These are phyloP conservation scores for Aspergillus flavus DNA, from an alignment of 2,329 filamentous ascomycete species.

Conservation along the genomic window DNA sequence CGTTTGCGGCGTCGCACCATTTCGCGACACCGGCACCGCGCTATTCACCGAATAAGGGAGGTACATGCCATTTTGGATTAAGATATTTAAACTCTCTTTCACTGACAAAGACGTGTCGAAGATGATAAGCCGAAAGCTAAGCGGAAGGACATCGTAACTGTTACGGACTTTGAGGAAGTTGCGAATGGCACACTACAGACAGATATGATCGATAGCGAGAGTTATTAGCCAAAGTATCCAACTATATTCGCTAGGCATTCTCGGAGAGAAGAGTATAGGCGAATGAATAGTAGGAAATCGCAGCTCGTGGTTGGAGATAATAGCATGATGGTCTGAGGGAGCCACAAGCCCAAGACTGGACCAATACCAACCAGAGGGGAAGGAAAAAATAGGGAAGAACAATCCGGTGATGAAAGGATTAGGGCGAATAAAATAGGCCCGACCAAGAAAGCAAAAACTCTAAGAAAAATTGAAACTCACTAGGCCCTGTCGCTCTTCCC, in stretches of 20 bases:
- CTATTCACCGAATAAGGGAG: neutral
- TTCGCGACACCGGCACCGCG: neutral
- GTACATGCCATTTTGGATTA: conserved; percentile 84
- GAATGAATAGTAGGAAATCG: neutral
- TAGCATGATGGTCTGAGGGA: neutral
- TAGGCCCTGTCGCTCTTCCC: conserved; percentile 53
- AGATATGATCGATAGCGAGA: conserved; percentile 17
- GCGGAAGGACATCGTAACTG: conserved; percentile 94
- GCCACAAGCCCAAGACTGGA: neutral
- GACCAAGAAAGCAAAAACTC: conserved; percentile 9
- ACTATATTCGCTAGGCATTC: conserved; percentile 12
- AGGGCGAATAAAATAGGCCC: conserved; percentile 3
- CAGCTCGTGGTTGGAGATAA: neutral
- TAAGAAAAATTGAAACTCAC: conserved; percentile 37
- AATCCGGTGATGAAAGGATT: conserved; percentile 2
- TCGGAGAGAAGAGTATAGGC: neutral
- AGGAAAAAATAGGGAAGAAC: neutral
- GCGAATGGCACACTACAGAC: conserved; percentile 76
- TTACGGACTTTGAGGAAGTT: conserved; percentile 95
- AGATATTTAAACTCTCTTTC: conserved; percentile 93
- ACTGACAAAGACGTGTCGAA: conserved; percentile 94
- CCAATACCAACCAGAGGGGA: neutral
- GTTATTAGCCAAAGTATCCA: conserved; percentile 30
- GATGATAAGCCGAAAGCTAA: conserved; percentile 93
- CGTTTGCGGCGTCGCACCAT: neutral